Evolutionary conservation across 179 eudicot genomes (phyloP).

Genomic region (Vitellaria paradoxa): DNA sequence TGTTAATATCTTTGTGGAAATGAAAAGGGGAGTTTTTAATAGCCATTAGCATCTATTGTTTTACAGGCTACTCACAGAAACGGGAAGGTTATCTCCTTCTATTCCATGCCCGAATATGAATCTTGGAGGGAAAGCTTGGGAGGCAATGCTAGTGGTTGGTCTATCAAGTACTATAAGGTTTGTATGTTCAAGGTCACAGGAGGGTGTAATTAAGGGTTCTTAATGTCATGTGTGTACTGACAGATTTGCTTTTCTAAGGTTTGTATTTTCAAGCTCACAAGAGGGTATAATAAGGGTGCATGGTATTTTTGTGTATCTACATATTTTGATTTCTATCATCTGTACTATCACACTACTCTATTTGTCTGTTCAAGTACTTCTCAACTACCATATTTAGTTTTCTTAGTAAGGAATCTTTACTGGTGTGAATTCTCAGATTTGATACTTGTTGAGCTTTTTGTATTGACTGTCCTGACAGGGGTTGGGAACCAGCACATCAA

Average conservation of each 20-base stretch:
- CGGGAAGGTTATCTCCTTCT: conserved; percentile 48
- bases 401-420: neutral
- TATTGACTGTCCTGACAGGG: conserved; percentile 42
- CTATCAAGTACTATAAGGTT: conserved; percentile 91
- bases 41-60: neutral
- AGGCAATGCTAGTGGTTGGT: conserved; percentile 54
- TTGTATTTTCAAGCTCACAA: conserved; percentile 10
- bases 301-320: neutral
- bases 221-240: neutral
- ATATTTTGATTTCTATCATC: neutral
- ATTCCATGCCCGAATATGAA: conserved; percentile 86
- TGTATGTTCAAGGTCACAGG: conserved; percentile 7
- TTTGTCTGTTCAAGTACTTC: conserved; percentile 4
- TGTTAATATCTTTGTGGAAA: neutral
- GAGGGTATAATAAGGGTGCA: neutral
- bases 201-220: neutral
- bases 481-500: conserved; percentile 80
- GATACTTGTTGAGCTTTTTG: neutral
- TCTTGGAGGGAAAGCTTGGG: conserved; percentile 58
- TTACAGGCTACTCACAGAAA: conserved; percentile 54
- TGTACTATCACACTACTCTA: neutral
- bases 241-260: conserved; percentile 47
- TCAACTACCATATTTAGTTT: too few species aligned
- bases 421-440: neutral
- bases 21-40: neutral